Evolutionary conservation across 345 rosid genomes (phyloP).

Genomic region (Gynandropsis gynandra): DNA sequence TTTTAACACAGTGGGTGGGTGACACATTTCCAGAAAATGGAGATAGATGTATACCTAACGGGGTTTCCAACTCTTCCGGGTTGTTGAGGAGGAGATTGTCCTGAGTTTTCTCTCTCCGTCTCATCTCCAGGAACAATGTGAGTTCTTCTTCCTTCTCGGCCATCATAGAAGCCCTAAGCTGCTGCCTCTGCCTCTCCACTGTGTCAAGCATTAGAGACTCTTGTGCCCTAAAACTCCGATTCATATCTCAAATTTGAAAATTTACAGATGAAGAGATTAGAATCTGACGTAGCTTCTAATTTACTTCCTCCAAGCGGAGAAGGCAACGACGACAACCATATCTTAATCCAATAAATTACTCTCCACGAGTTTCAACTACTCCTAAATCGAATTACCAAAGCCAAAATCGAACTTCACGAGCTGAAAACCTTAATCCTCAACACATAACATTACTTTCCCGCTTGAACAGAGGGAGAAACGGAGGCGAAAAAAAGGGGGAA

Average conservation of each 20-base stretch:
- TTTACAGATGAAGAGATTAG: constrained; percentile 26
- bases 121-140: constrained; percentile 89
- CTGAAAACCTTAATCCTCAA: constrained; percentile 10
- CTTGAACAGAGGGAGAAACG: constrained; percentile 20
- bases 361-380: constrained; percentile 11
- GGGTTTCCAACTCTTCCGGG: constrained; percentile 61
- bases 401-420: constrained; percentile 23
- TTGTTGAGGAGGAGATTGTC: constrained; percentile 46
- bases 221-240: constrained; percentile 87
- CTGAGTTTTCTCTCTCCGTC: constrained; percentile 74
- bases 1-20: neutral
- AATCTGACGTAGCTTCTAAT: constrained; percentile 36
- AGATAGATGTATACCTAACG: constrained; percentile 42
- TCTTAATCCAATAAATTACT: constrained; percentile 24
- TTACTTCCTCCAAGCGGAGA: constrained; percentile 19
- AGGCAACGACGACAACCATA: constrained; percentile 14
- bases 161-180: constrained; percentile 70
- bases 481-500: neutral
- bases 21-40: neutral
- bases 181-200: constrained; percentile 68
- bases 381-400: constrained; percentile 22
- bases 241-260: constrained; percentile 37
- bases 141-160: constrained; percentile 94
- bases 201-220: constrained; percentile 71
- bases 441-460: constrained; percentile 16